Conservation (phyloP, 495 filamentous ascomycete species). For the Penicillium canariense region DNA sequence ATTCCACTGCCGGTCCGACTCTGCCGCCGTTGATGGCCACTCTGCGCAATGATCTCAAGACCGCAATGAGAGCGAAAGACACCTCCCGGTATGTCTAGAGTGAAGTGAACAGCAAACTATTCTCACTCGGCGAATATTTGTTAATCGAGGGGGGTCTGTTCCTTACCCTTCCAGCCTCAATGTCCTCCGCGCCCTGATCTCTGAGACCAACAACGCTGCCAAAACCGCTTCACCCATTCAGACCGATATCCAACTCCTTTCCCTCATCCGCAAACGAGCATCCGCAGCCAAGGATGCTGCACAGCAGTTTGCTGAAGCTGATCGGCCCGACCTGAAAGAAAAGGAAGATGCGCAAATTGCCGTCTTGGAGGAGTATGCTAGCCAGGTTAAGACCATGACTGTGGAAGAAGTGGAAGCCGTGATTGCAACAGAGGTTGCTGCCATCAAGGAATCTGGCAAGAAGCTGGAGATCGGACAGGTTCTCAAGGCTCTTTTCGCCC, state of each 20-base stretch:
- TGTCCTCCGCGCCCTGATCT: constrained; percentile 58
- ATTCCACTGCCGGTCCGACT: constrained; percentile 39
- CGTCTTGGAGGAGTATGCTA: constrained; percentile 57
- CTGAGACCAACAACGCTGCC: constrained; percentile 60
- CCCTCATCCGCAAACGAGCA: constrained; percentile 55
- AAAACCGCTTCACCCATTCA: constrained; percentile 58
- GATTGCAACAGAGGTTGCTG: constrained; percentile 42
- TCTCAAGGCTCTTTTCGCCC: constrained; percentile 47
- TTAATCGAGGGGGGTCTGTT: not conserved
- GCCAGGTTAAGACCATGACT: constrained; percentile 48
- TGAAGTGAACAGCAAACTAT: not conserved
- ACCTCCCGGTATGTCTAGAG: constrained; percentile 39
- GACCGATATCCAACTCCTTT: constrained; percentile 57
- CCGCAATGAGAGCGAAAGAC: constrained; percentile 61
- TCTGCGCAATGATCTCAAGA: constrained; percentile 57
- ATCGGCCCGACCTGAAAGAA: constrained; percentile 54
- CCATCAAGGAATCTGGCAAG: constrained; percentile 40
- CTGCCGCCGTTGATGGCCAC: constrained; percentile 49
- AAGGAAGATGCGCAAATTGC: constrained; percentile 55
- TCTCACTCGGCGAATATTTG: not conserved
- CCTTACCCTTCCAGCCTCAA: constrained; percentile 37
- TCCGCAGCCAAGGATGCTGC: constrained; percentile 49
- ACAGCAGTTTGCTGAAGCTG: constrained; percentile 49
- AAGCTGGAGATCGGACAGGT: constrained; percentile 46
- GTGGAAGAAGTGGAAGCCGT: constrained; percentile 49